Base-by-base conservation (phyloP, 495 filamentous ascomycete species). In the Staphylotrichum longicolle region DNA sequence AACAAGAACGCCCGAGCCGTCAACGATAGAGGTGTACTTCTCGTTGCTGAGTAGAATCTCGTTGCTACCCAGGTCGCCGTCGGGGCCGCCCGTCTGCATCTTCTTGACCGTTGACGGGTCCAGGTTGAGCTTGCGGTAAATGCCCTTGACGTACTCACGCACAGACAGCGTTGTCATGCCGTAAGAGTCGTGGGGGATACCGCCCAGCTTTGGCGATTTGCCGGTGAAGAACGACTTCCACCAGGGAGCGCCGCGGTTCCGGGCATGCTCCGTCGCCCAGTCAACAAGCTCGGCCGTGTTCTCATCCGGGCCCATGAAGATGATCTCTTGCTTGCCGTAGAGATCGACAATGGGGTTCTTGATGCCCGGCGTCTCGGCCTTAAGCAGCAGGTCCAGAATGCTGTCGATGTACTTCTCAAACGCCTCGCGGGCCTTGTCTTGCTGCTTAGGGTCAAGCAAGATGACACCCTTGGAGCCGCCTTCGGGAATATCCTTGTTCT, bases 151-250 rank as follows among this genome's bases (percentile, higher is more conserved):
- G 63, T 93, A 98, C 73, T 98, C 91, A 45, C 94, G 90, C 32
- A 98, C 94, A 9, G 93, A 97, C 55, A 97, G 75, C 1, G 94
- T 98, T 8, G 94, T 98, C 94, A 98, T 98, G 74, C 94, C 94
- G 72, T 98, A 98, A 12, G 78, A 75, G 68, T 98, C 94, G 73
- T 98, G 94, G 4, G 94, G 94, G 62, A 98, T 98, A 69, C 94
- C 94, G 51, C 94, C 94, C 45, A 98, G 81, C 74, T 88, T 93
- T 32, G 94, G 94, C 66, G 90, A 95, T 82, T 98, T 98, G 69
- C 94, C 94, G 3, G 94, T 98, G 81, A 98, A 98, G 85, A 98
- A 98, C 0, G 95, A 98, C 79, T 98, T 98, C 94, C 94, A 98
- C 92, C 93, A 98, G 32, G 91, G 90, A 32, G 95, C 95, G 56